Percentiles rank a stretch among this genome's conserved stretches.
Evolutionary conservation across 306 rosid genomes (phyloP).

Genomic region (Cicer bijugum): DNA sequence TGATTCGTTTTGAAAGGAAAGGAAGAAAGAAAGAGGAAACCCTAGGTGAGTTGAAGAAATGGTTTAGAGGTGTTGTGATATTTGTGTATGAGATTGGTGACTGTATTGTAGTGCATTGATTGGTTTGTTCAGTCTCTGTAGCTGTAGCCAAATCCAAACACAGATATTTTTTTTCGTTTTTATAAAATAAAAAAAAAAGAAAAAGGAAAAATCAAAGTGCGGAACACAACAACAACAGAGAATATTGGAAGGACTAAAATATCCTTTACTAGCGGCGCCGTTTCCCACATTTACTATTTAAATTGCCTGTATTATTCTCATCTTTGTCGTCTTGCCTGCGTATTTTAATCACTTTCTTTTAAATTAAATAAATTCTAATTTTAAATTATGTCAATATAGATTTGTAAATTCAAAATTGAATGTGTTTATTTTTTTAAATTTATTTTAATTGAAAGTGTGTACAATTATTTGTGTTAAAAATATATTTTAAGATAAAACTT

Average conservation of each 20-base stretch:
- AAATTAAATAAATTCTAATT: too few species aligned
- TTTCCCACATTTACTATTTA: slow-evolving; percentile 3
- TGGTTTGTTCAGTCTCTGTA: neutral
- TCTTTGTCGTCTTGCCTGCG: slow-evolving; percentile 3
- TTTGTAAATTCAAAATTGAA: too few species aligned
- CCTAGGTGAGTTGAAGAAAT: neutral
- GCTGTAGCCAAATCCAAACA: neutral
- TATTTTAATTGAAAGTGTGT: too few species aligned
- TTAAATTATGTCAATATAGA: too few species aligned
- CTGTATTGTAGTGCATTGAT: neutral
- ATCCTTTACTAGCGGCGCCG: slow-evolving; percentile 13
- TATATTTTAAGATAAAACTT: too few species aligned
- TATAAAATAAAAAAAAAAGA: too few species aligned
- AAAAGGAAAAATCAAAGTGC: neutral
- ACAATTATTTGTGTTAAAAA: too few species aligned
- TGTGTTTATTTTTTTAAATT: neutral
- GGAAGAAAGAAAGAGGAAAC: neutral
- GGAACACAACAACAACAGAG: neutral
- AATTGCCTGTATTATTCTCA: slow-evolving; percentile 3
- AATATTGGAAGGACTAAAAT: slow-evolving; percentile 5
- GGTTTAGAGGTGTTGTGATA: too few species aligned
- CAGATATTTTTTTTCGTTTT: too few species aligned
- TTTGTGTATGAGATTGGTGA: neutral
- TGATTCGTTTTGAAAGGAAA: neutral
- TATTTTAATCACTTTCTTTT: neutral